Evolutionary conservation across 768 basidiomycete genomes (phyloP), one percentile per base, ranked within the genome.

Genomic region (Clathrus columnatus): DNA sequence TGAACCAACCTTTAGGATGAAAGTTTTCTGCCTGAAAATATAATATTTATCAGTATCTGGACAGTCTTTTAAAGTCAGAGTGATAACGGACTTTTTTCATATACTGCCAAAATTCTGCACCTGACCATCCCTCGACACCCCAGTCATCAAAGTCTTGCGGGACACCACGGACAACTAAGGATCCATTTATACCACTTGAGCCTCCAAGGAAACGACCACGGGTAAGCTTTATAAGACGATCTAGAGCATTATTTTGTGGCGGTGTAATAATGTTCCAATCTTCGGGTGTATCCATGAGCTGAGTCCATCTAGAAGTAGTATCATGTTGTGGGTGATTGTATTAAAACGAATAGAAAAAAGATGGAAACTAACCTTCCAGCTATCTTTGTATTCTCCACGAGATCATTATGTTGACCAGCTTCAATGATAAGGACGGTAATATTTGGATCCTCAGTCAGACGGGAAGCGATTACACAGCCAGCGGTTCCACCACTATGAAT

Each of bases 401-500:
- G 26, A 58, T 50, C 56, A 11, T 47, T 70, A 68, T 53, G 60
- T 26, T 57, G 36, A 5, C 71, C 71, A 2, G 71, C 70, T 57
- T 73, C 72, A 36, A 78, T 61, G 16, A 78, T 62, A 20, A 78
- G 68, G 21, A 78, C 74, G 0, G 63, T 67, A 0, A 69, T 26
- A 1, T 63, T 61, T 1, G 67, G 32, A 45, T 70, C 64, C 57
- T 75, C 75, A 0, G 74, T 66, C 24, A 78, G 65, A 43, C 75
- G 69, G 16, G 67, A 70, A 4, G 76, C 77, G 10, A 78, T 61
- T 4, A 74, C 72, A 48, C 73, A 71, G 0, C 77, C 75, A 1
- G 75, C 75, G 17, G 70, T 72, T 20, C 76, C 76, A 36, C 36
- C 36, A 36, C 36, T 36, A 36, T 36, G 36, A 14, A 14, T 8